A percentile compares a stretch with the other conserved stretches of the same genome.
Evolutionary conservation across 1,284 basidiomycete species (phyloP).

Genomic region (Pulchroboletus neoregius): DNA sequence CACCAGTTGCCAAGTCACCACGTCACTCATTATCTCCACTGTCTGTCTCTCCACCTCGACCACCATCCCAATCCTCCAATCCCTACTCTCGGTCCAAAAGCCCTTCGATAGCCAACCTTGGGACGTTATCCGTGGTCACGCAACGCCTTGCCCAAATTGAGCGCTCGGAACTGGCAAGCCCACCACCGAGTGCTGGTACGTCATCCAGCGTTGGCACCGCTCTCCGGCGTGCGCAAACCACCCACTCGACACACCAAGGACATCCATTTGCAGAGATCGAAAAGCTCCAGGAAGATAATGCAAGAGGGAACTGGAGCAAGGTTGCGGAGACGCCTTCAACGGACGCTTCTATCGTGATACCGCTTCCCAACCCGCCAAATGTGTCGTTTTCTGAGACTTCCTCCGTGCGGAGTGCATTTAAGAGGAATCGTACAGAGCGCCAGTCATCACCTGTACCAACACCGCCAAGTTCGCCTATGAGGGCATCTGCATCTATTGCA

Average conservation of each 20-base stretch:
- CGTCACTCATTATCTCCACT: constrained; percentile 15
- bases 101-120: constrained; percentile 52
- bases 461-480: constrained; percentile 12
- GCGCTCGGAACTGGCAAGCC: constrained; percentile 23
- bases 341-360: constrained; percentile 28
- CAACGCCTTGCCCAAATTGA: constrained; percentile 50
- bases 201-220: constrained; percentile 31
- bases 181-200: constrained; percentile 20
- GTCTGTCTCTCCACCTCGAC: constrained; percentile 28
- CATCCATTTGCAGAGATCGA: constrained; percentile 27
- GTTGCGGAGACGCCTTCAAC: constrained; percentile 20
- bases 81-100: constrained; percentile 38
- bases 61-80: constrained; percentile 22
- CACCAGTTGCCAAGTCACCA: constrained; percentile 26
- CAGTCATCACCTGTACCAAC: constrained; percentile 2
- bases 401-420: constrained; percentile 27
- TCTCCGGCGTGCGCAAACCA: constrained; percentile 27
- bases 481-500: not conserved
- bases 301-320: not conserved
- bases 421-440: constrained; percentile 4
- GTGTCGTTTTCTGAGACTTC: constrained; percentile 6
- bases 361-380: constrained; percentile 21
- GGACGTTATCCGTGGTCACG: constrained; percentile 47
- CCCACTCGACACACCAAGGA: constrained; percentile 8
- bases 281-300: constrained; percentile 18